Conservation (phyloP, 345 rosid species). For the Ceriops zippeliana region DNA sequence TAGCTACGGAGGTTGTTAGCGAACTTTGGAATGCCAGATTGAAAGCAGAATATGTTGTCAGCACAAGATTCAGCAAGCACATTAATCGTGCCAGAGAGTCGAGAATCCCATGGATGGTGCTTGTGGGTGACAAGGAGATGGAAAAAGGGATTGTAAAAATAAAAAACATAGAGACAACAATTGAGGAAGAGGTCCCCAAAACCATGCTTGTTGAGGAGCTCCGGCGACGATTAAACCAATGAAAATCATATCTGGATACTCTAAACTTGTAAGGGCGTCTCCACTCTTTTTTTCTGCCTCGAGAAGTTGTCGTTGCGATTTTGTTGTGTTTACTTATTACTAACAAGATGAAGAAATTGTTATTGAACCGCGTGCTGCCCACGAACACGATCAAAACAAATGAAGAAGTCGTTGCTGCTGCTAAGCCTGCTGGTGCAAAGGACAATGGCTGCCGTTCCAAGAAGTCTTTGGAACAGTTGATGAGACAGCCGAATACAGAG, state of each 20-base stretch:
- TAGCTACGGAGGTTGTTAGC: constrained; percentile 61
- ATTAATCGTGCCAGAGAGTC: constrained; percentile 47
- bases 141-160: constrained; percentile 54
- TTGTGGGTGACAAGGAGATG: constrained; percentile 60
- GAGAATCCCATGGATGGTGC: constrained; percentile 58
- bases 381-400: no score
- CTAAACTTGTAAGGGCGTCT: no score
- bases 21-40: constrained; percentile 59
- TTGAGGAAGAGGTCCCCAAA: constrained; percentile 48
- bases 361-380: no score
- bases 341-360: no score
- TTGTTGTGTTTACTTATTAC: no score
- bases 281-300: no score
- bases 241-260: neutral
- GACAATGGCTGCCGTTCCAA: no score
- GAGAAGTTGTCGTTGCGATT: no score
- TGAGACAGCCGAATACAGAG: no score
- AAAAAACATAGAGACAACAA: constrained; percentile 47
- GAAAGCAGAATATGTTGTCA: constrained; percentile 64
- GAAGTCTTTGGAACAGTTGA: no score
- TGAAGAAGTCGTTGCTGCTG: no score
- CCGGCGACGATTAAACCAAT: constrained; percentile 19
- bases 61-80: constrained; percentile 59
- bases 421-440: no score
- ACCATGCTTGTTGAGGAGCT: constrained; percentile 45